Percentiles rank a stretch among this genome's conserved stretches.
phyloP scores from a whole-genome alignment of 2,329 filamentous ascomycete species.

The Botrytis squamosa region DNA sequence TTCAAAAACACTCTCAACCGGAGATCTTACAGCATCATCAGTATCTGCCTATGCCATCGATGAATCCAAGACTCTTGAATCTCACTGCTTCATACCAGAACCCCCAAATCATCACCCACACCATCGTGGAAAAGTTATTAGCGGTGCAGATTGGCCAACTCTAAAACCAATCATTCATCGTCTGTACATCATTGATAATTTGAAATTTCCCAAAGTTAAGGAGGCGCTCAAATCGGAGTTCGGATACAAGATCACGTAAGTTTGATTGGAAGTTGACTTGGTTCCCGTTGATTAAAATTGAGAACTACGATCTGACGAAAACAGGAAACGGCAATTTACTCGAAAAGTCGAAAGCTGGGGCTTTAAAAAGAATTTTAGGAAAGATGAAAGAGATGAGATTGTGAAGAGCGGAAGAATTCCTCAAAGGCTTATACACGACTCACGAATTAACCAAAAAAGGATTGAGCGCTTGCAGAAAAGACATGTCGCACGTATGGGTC shows the following conservation, averaged over 20 bases:
- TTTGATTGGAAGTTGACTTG: not conserved
- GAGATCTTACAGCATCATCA: not conserved
- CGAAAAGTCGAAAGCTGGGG: not conserved
- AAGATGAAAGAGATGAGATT: not conserved
- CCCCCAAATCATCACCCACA: too few relatives aligned
- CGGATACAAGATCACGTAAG: not conserved
- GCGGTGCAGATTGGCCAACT: not conserved
- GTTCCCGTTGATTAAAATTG: not conserved
- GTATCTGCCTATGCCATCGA: not conserved
- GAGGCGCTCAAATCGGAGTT: not conserved
- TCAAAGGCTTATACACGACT: not conserved
- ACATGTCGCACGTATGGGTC: not conserved
- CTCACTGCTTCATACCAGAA: not conserved
- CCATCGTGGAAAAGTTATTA: not conserved
- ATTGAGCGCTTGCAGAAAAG: not conserved
- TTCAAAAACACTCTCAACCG: not conserved
- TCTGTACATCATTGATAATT: not conserved
- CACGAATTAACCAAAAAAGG: not conserved
- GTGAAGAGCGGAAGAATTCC: not conserved
- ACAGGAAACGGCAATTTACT: not conserved
- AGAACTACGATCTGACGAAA: not conserved
- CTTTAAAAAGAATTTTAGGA: conserved; percentile 3
- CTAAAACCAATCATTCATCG: not conserved
- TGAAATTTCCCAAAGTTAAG: not conserved
- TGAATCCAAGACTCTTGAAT: not conserved